phyloP scores from a whole-genome alignment of 495 filamentous ascomycete genomes.

The Cladorrhinum samala region DNA sequence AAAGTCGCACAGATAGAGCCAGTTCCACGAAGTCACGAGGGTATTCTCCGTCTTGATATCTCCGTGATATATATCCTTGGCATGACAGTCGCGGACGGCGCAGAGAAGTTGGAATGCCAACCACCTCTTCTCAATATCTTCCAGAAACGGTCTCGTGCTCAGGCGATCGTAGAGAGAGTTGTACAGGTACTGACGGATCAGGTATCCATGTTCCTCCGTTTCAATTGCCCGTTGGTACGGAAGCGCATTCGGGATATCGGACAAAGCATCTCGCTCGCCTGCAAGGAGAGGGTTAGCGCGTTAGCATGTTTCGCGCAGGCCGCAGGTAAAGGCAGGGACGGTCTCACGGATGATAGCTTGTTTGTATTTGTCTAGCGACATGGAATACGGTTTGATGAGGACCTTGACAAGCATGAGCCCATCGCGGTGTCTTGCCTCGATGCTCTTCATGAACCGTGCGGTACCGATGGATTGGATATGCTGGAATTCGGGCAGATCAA shows the following conservation, averaged over 20 bases:
- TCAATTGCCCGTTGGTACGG: slow-evolving; percentile 85
- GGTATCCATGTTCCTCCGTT: slow-evolving; percentile 82
- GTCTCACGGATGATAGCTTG: slow-evolving; percentile 64
- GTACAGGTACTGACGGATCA: slow-evolving; percentile 94
- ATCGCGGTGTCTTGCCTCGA: slow-evolving; percentile 81
- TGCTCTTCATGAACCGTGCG: slow-evolving; percentile 95
- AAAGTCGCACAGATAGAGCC: slow-evolving; percentile 96
- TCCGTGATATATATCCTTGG: slow-evolving; percentile 86
- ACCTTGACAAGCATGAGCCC: slow-evolving; percentile 90
- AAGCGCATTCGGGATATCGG: slow-evolving; percentile 84
- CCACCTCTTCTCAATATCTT: slow-evolving; percentile 99
- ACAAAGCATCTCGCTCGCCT: slow-evolving; percentile 76
- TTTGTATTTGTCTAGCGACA: slow-evolving; percentile 73
- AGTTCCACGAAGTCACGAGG: slow-evolving; percentile 98
- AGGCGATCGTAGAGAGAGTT: slow-evolving; percentile 96
- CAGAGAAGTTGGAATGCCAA: slow-evolving; percentile 93
- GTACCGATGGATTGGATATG: slow-evolving; percentile 80
- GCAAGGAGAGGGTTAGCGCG: slow-evolving; percentile 5
- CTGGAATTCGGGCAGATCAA: slow-evolving; percentile 93
- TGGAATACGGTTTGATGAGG: slow-evolving; percentile 81
- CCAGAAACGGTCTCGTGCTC: slow-evolving; percentile 92
- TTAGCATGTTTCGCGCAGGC: slow-evolving; percentile 9
- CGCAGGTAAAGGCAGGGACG: neutral
- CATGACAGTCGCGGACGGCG: slow-evolving; percentile 86
- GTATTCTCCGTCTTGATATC: slow-evolving; percentile 98